Base-by-base conservation (phyloP, 1,284 basidiomycete species). In the Melanopsichium pennsylvanicum region DNA sequence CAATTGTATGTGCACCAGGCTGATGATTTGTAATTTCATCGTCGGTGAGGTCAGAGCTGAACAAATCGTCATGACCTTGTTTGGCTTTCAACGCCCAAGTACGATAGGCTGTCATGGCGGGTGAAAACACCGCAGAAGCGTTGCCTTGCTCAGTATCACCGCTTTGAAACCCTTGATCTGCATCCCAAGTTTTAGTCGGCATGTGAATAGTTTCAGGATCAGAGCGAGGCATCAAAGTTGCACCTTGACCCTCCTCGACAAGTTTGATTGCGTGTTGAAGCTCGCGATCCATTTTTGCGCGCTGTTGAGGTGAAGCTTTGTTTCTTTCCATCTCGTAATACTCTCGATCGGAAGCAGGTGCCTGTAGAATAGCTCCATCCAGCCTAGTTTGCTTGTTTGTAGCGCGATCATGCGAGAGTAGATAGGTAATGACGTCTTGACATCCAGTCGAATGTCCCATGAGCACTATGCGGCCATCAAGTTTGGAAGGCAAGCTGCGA, bases 401-500 rank as follows among this genome's bases (percentile, higher is more conserved):
- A 0, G 55, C 55, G 4, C 56, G 57, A 1, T 5, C 16, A 0
- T 48, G 45, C 5, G 38, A 52, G 11, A 70, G 43, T 9, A 79
- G 47, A 35, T 70, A 72, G 11, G 61, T 54, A n/a, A 78, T 41
- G n/a, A 67, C 50, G 33, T 78, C 76, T 36, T 80, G 76, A 33
- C 74, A 78, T 3, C 78, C 78, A 1, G 78, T 80, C n/a, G 70
- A 75, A 38, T 80, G 78, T 6, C 78, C 78, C 70, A 78, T 74
- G 7, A 80, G 36, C 8, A 80, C 59, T 19, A 80, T 47, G 26
- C 58, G 60, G 39, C 72, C 74, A 3, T 39, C 19, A 5, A 43
- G 23, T 19, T 63, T 58, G 11, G 27, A 3, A 8, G 47, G 44
- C 7, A 50, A 26, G 11, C 27, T 38, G 10, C 62, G 39, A 3